phyloP scores from a whole-genome alignment of 768 basidiomycete species.

The Plicaturopsis crispa region DNA sequence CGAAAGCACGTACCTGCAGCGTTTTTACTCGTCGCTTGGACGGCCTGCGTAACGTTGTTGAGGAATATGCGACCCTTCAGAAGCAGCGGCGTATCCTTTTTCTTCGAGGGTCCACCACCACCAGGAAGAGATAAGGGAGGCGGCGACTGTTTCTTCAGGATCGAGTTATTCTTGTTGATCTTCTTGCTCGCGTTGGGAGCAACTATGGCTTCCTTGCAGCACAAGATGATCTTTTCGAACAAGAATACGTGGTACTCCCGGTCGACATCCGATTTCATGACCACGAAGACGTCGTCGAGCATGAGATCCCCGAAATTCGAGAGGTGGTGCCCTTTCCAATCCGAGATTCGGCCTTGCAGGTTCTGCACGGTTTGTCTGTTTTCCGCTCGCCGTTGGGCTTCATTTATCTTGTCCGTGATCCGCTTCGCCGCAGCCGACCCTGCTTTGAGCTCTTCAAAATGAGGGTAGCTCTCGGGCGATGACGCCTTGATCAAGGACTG shows the following conservation, averaged over 20 bases:
- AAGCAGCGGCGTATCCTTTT: constrained; percentile 74
- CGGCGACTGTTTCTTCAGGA: constrained; percentile 76
- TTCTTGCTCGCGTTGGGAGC: constrained; percentile 58
- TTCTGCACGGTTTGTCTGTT: constrained; percentile 88
- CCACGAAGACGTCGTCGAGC: constrained; percentile 91
- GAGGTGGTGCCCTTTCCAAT: constrained; percentile 98
- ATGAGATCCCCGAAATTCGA: constrained; percentile 91
- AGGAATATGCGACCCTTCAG: constrained; percentile 96
- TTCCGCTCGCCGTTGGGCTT: constrained; percentile 86
- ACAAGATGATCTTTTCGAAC: constrained; percentile 97
- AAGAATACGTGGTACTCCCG: constrained; percentile 98
- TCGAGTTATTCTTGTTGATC: constrained; percentile 75
- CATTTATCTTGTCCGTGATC: constrained; percentile 93
- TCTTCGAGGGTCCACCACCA: constrained; percentile 50
- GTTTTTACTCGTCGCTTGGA: constrained; percentile 52
- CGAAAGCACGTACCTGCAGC: too few relatives aligned
- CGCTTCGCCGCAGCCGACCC: constrained; percentile 86
- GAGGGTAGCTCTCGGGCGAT: constrained; percentile 51
- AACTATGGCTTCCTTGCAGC: constrained; percentile 85
- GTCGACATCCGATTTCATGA: constrained; percentile 94
- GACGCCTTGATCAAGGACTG: constrained; percentile 75
- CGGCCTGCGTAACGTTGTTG: constrained; percentile 87
- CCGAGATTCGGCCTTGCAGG: constrained; percentile 81
- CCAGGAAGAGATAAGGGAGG: constrained; percentile 40
- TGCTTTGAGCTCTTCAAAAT: constrained; percentile 73